A percentile compares a stretch with the other conserved stretches of the same genome.
Evolutionary conservation across 1,284 basidiomycete species (phyloP).

Genomic region (Veloboletus limbatus): DNA sequence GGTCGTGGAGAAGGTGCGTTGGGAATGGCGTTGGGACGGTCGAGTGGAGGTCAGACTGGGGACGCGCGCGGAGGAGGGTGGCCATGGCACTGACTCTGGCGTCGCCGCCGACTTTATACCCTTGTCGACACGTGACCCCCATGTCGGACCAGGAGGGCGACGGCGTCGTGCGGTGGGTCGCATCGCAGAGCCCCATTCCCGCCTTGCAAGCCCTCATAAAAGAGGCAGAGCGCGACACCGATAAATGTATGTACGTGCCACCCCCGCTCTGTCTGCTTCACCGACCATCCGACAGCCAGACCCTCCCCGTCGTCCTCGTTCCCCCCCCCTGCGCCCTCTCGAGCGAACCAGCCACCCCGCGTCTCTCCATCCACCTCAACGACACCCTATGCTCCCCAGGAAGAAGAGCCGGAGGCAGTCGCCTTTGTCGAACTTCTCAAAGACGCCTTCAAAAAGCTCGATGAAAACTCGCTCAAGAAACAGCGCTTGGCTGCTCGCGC

Average conservation of each 20-base stretch:
- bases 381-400: slow-evolving; percentile 2
- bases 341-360: background rate
- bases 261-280: too few species aligned
- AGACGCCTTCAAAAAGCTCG: slow-evolving; percentile 21
- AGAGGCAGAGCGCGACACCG: slow-evolving; percentile 28
- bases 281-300: slow-evolving; percentile 16
- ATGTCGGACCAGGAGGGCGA: too few species aligned
- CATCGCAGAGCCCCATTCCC: slow-evolving; percentile 27
- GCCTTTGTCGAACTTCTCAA: slow-evolving; percentile 26
- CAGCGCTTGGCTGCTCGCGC: slow-evolving; percentile 15
- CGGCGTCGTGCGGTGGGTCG: slow-evolving; percentile 24
- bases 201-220: slow-evolving; percentile 25
- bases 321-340: slow-evolving; percentile 6
- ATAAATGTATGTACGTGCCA: slow-evolving; percentile 20
- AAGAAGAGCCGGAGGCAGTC: slow-evolving; percentile 24
- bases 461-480: slow-evolving; percentile 27
- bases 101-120: too few species aligned
- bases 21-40: slow-evolving; percentile 39
- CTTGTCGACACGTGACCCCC: too few species aligned
- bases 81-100: too few species aligned
- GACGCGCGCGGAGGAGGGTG: slow-evolving; percentile 24
- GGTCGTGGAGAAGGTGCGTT: slow-evolving; percentile 12
- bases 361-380: background rate
- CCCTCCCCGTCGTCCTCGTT: slow-evolving; percentile 15
- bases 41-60: background rate